phyloP scores from a whole-genome alignment of 1,284 basidiomycete species.

The Veloporphyrellus conicus region DNA sequence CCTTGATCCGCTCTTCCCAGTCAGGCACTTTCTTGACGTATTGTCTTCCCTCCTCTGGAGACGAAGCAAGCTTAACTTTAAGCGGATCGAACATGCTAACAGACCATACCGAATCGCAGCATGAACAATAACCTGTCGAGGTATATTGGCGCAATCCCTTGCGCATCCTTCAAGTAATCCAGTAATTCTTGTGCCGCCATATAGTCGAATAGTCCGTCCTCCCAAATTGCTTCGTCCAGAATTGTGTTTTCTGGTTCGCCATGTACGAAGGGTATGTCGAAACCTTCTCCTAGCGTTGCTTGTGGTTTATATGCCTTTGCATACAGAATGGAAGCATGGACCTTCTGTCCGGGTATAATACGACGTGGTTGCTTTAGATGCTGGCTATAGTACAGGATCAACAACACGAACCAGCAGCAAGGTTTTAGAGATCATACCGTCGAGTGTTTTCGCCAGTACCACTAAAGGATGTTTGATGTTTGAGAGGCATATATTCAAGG shows the following conservation, averaged over 20 bases:
- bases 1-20: slow-evolving; percentile 12
- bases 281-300: slow-evolving; percentile 28
- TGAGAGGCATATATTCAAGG: slow-evolving; percentile 21
- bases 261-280: too few species aligned
- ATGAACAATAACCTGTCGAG: slow-evolving; percentile 13
- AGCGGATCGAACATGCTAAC: neutral
- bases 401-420: too few species aligned
- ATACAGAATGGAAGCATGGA: slow-evolving; percentile 30
- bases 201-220: slow-evolving; percentile 25
- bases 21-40: slow-evolving; percentile 10
- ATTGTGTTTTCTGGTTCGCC: too few species aligned
- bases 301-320: slow-evolving; percentile 24
- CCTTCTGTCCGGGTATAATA: slow-evolving; percentile 31
- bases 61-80: neutral
- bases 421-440: neutral
- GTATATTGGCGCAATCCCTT: slow-evolving; percentile 9
- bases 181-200: slow-evolving; percentile 19
- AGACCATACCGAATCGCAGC: slow-evolving; percentile 12
- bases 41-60: slow-evolving; percentile 24
- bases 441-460: slow-evolving; percentile 7
- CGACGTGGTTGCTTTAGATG: slow-evolving; percentile 27
- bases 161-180: slow-evolving; percentile 5
- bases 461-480: slow-evolving; percentile 16
- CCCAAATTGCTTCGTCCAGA: slow-evolving; percentile 20
- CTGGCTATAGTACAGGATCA: too few species aligned